Evolutionary conservation across 2,329 filamentous ascomycete genomes (phyloP), one percentile per base, ranked within the genome.

Genomic region (Colletotrichum sp.): DNA sequence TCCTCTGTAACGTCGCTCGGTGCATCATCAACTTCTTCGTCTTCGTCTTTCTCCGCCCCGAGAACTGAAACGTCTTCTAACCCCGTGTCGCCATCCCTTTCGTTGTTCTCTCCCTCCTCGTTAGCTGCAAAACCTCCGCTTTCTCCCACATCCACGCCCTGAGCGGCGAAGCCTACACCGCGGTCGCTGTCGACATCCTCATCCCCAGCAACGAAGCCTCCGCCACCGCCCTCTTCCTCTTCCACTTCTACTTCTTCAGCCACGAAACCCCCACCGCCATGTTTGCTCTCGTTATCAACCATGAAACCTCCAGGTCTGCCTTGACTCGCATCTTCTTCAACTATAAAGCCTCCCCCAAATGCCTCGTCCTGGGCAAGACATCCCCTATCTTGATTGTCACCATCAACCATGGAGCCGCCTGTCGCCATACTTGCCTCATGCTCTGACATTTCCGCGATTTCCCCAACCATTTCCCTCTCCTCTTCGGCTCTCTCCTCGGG

Each of bases 401-500:
- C 21, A 10, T 72, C 61, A 32, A 62, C 24, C 10, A 56, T 43
- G 55, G 28, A 71, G 18, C 67, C 62, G 15, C 75, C 62, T n/a
- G 36, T 61, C 38, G 38, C 58, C 21, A 34, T 43, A 34, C 10
- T 30, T 28, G 24, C 43, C 26, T 74, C 36, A 3, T 71, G 43
- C 6, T 61, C 43, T 21, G 10, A 36, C 30, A 15, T 26, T 30
- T 30, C n/a, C 18, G 21, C 48, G 12, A 30, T 43, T 7, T 24
- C 24, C 18, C 32, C 64, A 13, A 60, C 24, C 30, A 75, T 24
- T 36, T 52, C 36, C 24, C 34, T 80, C 5, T 84, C 84, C 1
- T 83, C 83, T 55, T 83, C 83, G 30, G 81, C 83, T 71, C 88
- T 87, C 43, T 89, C 87, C 21, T 87, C 85, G 1, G 85, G 86